These are phyloP conservation scores for Globisporangium orthogonon DNA, from an alignment of 352 stramenopile species.

Conservation along the genomic window DNA sequence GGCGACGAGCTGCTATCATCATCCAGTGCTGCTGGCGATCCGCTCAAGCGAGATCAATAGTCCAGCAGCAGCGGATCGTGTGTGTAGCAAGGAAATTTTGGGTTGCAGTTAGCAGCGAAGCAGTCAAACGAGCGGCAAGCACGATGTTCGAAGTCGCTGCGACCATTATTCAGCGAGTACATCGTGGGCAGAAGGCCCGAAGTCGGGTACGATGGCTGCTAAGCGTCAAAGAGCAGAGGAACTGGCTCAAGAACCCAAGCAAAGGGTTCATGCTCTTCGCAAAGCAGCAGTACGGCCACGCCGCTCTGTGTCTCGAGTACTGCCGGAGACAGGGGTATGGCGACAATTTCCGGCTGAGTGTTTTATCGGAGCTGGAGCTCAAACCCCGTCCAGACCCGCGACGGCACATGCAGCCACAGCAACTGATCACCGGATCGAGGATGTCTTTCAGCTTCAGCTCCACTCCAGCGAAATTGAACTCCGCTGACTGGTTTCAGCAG, in stretches of 20 bases:
- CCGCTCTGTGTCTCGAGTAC: conserved; percentile 41
- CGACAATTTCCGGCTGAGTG: conserved; percentile 1
- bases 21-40: conserved; percentile 54
- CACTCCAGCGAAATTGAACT: conserved; percentile 16
- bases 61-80: conserved; percentile 16
- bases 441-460: conserved; percentile 55
- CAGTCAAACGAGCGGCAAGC: conserved; percentile 13
- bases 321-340: conserved; percentile 41
- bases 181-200: conserved; percentile 31
- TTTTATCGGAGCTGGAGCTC: neutral
- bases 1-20: conserved; percentile 18
- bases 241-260: conserved; percentile 48
- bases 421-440: conserved; percentile 20
- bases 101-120: conserved; percentile 10
- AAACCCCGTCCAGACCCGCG: neutral
- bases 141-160: conserved; percentile 22
- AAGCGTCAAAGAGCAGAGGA: conserved; percentile 22
- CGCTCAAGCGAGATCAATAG: conserved; percentile 14
- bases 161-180: conserved; percentile 32
- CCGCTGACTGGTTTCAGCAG: conserved; percentile 16
- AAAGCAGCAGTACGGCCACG: conserved; percentile 26
- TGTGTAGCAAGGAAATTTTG: conserved; percentile 16
- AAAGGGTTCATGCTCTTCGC: conserved; percentile 37
- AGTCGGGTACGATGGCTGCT: conserved; percentile 26
- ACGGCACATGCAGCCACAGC: neutral